These are phyloP conservation scores for Termitomyces sp. DNA, from an alignment of 768 basidiomycete species.

Conservation along the genomic window DNA sequence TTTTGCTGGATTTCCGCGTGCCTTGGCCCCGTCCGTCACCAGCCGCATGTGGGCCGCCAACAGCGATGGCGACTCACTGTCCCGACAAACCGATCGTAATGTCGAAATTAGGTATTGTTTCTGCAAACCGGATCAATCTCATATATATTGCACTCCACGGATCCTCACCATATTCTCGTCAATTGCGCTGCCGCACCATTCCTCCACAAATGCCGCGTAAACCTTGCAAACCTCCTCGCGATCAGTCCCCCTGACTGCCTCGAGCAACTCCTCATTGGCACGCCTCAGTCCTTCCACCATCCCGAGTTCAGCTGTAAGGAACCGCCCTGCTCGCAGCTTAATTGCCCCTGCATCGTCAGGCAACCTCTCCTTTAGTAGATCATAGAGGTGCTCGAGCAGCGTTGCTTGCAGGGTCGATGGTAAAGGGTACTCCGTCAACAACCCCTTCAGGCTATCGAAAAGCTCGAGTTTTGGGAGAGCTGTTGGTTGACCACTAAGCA, in stretches of 20 bases:
- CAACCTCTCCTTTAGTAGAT: constrained; percentile 24
- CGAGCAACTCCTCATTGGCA: constrained; percentile 35
- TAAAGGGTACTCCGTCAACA: constrained; percentile 33
- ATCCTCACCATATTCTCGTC: constrained; percentile 41
- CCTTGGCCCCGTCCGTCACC: constrained; percentile 24
- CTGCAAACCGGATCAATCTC: constrained; percentile 25
- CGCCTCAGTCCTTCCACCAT: constrained; percentile 32
- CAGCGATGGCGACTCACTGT: constrained; percentile 22
- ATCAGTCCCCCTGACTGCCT: constrained; percentile 14
- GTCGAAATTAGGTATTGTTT: constrained; percentile 49
- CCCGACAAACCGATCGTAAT: constrained; percentile 29
- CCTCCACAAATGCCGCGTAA: constrained; percentile 51
- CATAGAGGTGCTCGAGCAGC: constrained; percentile 36
- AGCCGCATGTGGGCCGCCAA: constrained; percentile 26
- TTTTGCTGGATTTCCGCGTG: constrained; percentile 39
- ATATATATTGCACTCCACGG: not conserved
- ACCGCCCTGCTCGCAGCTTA: constrained; percentile 28
- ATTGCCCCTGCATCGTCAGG: constrained; percentile 31
- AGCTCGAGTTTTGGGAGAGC: constrained; percentile 37
- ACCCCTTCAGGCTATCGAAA: constrained; percentile 31
- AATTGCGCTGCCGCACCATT: constrained; percentile 36
- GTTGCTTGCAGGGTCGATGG: constrained; percentile 26
- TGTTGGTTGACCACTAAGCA: too few relatives aligned
- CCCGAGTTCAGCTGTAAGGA: constrained; percentile 23
- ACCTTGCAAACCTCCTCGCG: constrained; percentile 25